Percentiles rank a stretch among this genome's conserved stretches.
Conservation (phyloP, 2,329 filamentous ascomycete genomes). For the Epicoccum nigrum region DNA sequence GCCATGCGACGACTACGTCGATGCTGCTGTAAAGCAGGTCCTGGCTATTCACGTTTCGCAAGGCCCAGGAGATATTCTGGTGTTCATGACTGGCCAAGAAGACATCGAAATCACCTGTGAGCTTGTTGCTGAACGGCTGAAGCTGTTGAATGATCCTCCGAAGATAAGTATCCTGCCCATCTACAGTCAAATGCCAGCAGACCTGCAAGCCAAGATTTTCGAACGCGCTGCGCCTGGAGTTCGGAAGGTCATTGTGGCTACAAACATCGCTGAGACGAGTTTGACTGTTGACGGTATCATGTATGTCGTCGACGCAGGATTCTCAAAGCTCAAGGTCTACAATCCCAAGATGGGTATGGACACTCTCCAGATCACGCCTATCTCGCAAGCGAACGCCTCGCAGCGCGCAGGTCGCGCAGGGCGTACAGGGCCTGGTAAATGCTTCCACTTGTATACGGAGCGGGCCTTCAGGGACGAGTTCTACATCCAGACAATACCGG, state of each 20-base stretch:
- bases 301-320: constrained; percentile 96
- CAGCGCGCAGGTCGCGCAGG: constrained; percentile 94
- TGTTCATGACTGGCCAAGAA: constrained; percentile 99
- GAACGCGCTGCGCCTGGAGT: constrained; percentile 88
- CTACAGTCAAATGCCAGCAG: constrained; percentile 99
- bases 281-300: constrained; percentile 98
- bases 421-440: constrained; percentile 92
- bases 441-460: constrained; percentile 92
- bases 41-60: constrained; percentile 96
- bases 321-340: constrained; percentile 97
- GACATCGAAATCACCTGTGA: constrained; percentile 98
- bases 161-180: constrained; percentile 95
- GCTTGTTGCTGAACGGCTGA: constrained; percentile 83
- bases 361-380: constrained; percentile 94
- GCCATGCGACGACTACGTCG: constrained; percentile 96
- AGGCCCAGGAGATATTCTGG: constrained; percentile 88
- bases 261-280: constrained; percentile 98
- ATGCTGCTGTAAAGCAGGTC: constrained; percentile 94
- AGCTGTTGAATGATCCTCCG: constrained; percentile 89
- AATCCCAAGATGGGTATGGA: constrained; percentile 99
- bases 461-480: constrained; percentile 94
- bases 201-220: constrained; percentile 97
- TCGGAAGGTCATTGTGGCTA: constrained; percentile 96
- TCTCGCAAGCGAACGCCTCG: constrained; percentile 93
- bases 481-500: constrained; percentile 95